Evolutionary conservation across 805 yeast genomes (phyloP), one percentile per base, ranked within the genome.

Genomic region (Maudiozyma saulgeensis): DNA sequence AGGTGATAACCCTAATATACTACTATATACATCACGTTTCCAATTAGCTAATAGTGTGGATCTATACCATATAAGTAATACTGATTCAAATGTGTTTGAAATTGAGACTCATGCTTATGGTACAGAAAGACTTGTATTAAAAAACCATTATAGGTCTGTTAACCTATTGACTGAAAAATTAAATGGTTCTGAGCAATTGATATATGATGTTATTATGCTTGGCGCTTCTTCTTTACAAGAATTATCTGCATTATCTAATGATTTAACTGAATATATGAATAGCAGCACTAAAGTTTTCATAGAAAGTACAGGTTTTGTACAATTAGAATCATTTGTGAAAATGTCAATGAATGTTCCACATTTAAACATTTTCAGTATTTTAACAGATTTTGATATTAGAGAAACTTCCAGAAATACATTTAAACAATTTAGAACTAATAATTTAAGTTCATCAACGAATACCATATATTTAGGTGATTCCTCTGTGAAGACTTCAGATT

Each of bases 231-330:
- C 81, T 0, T 58, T 79, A 46, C 82, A 79, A 58, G 80, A 77
- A 49, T 64, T 79, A 28, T 72, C 81, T 3, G 59, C 69, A 1
- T 40, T 73, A 68, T 40, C 56, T 78, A 43, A 56, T 67, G 6
- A 72, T 0, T 52, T 73, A 25, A 53, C 77, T 37, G 67, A 66
- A 45, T 63, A 62, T 52, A 25, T 41, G 12, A 41, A 41, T 15
- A 11, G 9, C 7, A 74, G 62, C 40, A 74, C 88, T 25, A 68
- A 80, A 34, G 67, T 85, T 2, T 68, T 84, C 25, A 68, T 85
- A 37, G 95, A 85, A 66, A 76, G 82, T 45, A 79, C 87, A 1
- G 87, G 87, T 4, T 84, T 77, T 60, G 78, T 85, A 49, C 82
- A 82, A 62, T 63, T 85, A 47, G 91, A 85, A 62, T 84, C 86